A percentile compares a stretch with the other conserved stretches of the same genome.
Conservation (phyloP, 495 filamentous ascomycete species). For the Talaromyces nanjingensis region DNA sequence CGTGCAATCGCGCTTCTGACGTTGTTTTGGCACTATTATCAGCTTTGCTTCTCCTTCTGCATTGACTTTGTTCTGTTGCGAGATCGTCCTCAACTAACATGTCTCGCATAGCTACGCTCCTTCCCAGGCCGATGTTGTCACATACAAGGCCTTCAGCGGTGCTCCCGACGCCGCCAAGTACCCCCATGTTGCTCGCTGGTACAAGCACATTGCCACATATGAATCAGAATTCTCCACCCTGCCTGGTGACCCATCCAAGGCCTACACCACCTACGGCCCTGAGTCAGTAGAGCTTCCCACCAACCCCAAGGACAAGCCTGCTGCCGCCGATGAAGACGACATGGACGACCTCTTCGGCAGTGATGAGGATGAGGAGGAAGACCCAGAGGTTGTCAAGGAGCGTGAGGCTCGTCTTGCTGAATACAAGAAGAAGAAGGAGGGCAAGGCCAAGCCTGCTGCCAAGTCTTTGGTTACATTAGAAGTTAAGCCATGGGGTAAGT, state of each 20-base stretch:
- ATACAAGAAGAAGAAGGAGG: slow-evolving; percentile 96
- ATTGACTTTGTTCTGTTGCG: not conserved
- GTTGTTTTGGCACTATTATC: slow-evolving; percentile 14
- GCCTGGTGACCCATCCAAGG: slow-evolving; percentile 81
- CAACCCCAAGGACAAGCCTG: slow-evolving; percentile 83
- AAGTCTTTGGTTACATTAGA: slow-evolving; percentile 95
- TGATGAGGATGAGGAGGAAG: slow-evolving; percentile 84
- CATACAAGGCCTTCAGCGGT: slow-evolving; percentile 79
- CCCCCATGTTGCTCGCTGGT: slow-evolving; percentile 93
- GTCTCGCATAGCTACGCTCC: slow-evolving; percentile 57
- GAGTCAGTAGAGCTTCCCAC: slow-evolving; percentile 65
- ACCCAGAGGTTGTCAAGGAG: slow-evolving; percentile 72
- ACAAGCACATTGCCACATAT: slow-evolving; percentile 93
- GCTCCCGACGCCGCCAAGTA: slow-evolving; percentile 76
- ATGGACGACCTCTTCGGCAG: slow-evolving; percentile 85
- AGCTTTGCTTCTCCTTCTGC: slow-evolving; percentile 6
- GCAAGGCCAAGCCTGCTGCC: slow-evolving; percentile 80
- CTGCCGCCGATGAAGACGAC: slow-evolving; percentile 70
- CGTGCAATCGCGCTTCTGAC: slow-evolving; percentile 81
- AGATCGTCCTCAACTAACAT: slow-evolving; percentile 25
- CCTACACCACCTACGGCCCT: slow-evolving; percentile 85
- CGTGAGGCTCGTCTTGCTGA: slow-evolving; percentile 84
- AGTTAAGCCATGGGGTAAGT: slow-evolving; percentile 98
- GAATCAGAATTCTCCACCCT: slow-evolving; percentile 86
- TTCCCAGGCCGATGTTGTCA: slow-evolving; percentile 91